These are phyloP conservation scores for Sporothrix protearum DNA, from an alignment of 2,329 filamentous ascomycete species.

Conservation along the genomic window DNA sequence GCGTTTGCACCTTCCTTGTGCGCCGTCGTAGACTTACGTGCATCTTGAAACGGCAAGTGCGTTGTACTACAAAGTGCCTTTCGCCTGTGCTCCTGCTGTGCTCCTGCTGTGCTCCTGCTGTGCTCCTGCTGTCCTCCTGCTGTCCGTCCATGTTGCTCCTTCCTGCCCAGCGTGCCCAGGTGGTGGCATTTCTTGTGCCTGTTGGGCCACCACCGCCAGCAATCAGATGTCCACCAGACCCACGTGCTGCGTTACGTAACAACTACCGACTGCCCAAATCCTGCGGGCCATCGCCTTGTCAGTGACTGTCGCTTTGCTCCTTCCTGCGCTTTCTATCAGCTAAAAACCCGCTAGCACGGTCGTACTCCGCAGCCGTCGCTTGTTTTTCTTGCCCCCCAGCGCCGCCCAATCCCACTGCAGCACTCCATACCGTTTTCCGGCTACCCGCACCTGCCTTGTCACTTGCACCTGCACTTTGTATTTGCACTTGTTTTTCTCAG, in stretches of 20 bases:
- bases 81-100: background rate
- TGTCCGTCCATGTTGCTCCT: background rate
- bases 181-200: background rate
- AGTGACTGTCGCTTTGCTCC: background rate
- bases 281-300: background rate
- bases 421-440: conserved; percentile 13
- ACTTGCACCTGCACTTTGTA: background rate
- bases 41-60: background rate
- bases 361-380: conserved; percentile 3
- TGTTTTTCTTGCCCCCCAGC: conserved; percentile 13
- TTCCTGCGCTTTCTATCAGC: background rate
- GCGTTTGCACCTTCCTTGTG: background rate
- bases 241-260: conserved; percentile 22
- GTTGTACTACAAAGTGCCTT: background rate
- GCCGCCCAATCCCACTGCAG: conserved; percentile 12
- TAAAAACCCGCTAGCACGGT: background rate
- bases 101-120: background rate
- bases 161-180: background rate
- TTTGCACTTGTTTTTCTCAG: conserved; percentile 14
- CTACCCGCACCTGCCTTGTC: no score
- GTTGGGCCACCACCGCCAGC: conserved; percentile 1
- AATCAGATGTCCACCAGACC: conserved; percentile 15
- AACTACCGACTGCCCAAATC: background rate
- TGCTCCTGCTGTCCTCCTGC: background rate
- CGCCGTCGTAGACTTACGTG: background rate